These are phyloP conservation scores for Corinectria fuckeliana DNA, from an alignment of 2,329 filamentous ascomycete species.

Conservation along the genomic window DNA sequence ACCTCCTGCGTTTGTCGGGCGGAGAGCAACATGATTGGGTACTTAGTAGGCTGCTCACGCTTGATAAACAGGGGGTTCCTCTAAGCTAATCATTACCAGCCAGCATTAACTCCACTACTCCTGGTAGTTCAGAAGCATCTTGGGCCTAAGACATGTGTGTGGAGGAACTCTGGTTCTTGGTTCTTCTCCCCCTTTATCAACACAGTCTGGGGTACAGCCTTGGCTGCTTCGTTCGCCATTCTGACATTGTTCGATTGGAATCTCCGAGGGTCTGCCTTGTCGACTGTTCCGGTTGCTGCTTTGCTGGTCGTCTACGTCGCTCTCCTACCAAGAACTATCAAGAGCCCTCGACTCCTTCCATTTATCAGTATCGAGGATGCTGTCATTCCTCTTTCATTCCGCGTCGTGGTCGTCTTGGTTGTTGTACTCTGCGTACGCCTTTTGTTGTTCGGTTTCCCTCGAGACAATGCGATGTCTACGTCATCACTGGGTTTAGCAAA, in stretches of 20 bases:
- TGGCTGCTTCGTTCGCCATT: constrained; percentile 4
- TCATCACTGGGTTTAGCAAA: constrained; percentile 40
- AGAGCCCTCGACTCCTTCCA: neutral
- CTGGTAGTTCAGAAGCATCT: constrained; percentile 18
- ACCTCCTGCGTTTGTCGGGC: neutral
- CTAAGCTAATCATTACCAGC: constrained; percentile 17
- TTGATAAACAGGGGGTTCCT: neutral
- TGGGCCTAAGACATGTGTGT: neutral
- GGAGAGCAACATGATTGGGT: neutral
- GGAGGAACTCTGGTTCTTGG: neutral
- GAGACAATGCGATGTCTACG: constrained; percentile 11
- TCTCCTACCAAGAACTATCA: constrained; percentile 17
- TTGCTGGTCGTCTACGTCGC: constrained; percentile 41
- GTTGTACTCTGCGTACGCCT: constrained; percentile 13
- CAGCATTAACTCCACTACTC: constrained; percentile 33
- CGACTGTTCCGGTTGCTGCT: constrained; percentile 37
- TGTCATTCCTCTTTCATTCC: constrained; percentile 34
- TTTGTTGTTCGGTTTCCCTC: constrained; percentile 33
- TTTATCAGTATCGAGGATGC: constrained; percentile 34
- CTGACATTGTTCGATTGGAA: constrained; percentile 40
- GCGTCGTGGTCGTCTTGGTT: constrained; percentile 25
- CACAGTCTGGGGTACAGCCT: neutral
- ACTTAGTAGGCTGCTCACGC: constrained; percentile 12
- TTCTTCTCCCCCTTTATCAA: neutral
- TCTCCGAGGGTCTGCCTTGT: constrained; percentile 29